A percentile compares a stretch with the other conserved stretches of the same genome.
These are phyloP conservation scores for Corylus americana DNA, from an alignment of 306 rosid genomes.

Conservation along the genomic window DNA sequence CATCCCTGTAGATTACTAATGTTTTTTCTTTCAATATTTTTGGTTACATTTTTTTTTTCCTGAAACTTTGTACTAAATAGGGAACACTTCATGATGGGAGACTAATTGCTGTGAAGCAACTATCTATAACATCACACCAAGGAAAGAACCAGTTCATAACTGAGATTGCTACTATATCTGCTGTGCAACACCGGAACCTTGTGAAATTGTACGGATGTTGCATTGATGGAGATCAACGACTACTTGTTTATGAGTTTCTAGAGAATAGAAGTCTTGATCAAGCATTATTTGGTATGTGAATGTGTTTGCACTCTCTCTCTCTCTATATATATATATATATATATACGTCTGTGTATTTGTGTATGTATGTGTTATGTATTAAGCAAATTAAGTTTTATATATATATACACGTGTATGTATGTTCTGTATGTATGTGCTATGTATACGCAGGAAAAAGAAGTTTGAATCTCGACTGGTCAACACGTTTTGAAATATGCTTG, in stretches of 20 bases:
- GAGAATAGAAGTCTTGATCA: constrained; percentile 85
- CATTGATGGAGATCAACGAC: no score
- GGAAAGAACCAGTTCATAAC: no score
- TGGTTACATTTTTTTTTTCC: neutral
- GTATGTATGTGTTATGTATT: neutral
- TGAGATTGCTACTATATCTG: no score
- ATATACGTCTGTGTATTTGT: neutral
- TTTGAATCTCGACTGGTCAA: constrained; percentile 59
- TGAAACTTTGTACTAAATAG: neutral
- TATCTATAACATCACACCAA: no score
- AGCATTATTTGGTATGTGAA: constrained; percentile 69
- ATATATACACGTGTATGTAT: no score
- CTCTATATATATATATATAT: no score
- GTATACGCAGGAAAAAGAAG: constrained; percentile 37
- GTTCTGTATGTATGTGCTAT: neutral
- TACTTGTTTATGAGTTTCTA: neutral
- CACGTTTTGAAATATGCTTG: constrained; percentile 60
- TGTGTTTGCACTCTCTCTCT: neutral
- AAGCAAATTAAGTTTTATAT: neutral
- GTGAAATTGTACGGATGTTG: no score
- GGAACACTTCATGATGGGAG: no score
- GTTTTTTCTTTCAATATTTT: neutral
- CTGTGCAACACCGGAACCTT: no score
- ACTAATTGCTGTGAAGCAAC: no score
- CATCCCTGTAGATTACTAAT: neutral